Conservation (phyloP, 495 filamentous ascomycete genomes). For the Cryomyces minteri region DNA sequence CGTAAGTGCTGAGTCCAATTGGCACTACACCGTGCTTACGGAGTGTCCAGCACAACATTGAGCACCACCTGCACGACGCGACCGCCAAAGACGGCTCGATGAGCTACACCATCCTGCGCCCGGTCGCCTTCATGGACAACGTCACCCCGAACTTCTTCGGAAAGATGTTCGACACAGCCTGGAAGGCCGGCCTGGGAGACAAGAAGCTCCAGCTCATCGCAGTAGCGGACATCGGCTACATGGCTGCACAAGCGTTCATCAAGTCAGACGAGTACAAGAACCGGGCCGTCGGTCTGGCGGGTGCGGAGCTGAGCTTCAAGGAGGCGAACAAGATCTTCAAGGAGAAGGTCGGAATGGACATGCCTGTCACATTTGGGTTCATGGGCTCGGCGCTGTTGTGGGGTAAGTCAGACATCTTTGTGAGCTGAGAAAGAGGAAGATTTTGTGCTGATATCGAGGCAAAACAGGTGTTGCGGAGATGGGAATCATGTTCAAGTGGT, state of each 20-base stretch:
- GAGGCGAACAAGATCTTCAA: conserved; percentile 32
- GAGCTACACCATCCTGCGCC: conserved; percentile 21
- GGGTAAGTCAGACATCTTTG: conserved; percentile 15
- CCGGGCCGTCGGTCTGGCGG: conserved; percentile 32
- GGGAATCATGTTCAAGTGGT: conserved; percentile 26
- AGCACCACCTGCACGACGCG: conserved; percentile 34
- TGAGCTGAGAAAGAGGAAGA: conserved; percentile 43
- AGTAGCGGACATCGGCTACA: conserved; percentile 41
- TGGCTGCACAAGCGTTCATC: conserved; percentile 42
- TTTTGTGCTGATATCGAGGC: no score
- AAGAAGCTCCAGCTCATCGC: conserved; percentile 40
- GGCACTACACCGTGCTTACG: neutral
- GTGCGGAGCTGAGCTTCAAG: conserved; percentile 37
- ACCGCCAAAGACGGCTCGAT: conserved; percentile 22
- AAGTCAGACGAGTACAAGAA: conserved; percentile 26
- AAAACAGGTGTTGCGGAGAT: conserved; percentile 2
- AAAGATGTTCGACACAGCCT: conserved; percentile 37
- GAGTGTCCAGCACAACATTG: conserved; percentile 38
- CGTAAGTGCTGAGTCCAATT: no score
- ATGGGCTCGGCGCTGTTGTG: conserved; percentile 20
- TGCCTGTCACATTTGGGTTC: conserved; percentile 19
- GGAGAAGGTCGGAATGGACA: conserved; percentile 17
- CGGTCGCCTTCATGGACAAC: conserved; percentile 49
- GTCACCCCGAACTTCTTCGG: conserved; percentile 35
- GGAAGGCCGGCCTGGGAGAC: conserved; percentile 25